Conservation (phyloP, 139 green algal species). For the Chlamydomonas incerta region DNA sequence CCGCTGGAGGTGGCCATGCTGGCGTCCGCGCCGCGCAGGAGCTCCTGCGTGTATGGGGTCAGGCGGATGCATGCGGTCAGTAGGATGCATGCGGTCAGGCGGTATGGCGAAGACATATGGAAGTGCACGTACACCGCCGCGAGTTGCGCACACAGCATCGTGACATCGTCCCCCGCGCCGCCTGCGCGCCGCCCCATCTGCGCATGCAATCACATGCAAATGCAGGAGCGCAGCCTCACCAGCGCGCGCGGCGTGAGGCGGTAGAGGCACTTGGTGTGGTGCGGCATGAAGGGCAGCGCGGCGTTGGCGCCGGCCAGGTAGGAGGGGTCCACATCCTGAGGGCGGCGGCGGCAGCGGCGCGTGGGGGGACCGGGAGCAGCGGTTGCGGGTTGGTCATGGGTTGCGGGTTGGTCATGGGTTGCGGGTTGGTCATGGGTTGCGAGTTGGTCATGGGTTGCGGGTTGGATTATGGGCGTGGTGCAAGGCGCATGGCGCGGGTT, state of each 20-base stretch:
- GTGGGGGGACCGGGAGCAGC: background rate
- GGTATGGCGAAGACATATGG: too few relatives aligned
- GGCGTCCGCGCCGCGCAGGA: conserved; percentile 7
- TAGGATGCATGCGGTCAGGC: too few relatives aligned
- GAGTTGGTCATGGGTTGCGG: background rate
- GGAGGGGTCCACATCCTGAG: conserved; percentile 2
- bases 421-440: background rate
- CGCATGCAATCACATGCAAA: too few relatives aligned
- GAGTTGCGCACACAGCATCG: background rate
- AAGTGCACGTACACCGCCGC: background rate
- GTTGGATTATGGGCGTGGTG: too few relatives aligned
- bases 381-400: background rate
- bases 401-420: background rate
- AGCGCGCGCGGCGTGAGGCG: conserved; percentile 47
- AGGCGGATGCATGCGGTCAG: too few relatives aligned
- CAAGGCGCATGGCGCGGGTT: too few relatives aligned
- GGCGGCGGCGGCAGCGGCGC: background rate
- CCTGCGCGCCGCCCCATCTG: too few relatives aligned
- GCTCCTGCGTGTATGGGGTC: background rate
- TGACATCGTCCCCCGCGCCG: too few relatives aligned
- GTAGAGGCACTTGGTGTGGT: conserved; percentile 76
- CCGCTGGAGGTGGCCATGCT: conserved; percentile 12
- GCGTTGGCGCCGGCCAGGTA: conserved; percentile 23
- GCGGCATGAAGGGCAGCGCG: conserved; percentile 12
- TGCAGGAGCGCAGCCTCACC: too few relatives aligned